Percentiles rank a stretch among this genome's conserved stretches.
These are phyloP conservation scores for Cichorium intybus DNA, from an alignment of 140 eudicot species.

Conservation along the genomic window DNA sequence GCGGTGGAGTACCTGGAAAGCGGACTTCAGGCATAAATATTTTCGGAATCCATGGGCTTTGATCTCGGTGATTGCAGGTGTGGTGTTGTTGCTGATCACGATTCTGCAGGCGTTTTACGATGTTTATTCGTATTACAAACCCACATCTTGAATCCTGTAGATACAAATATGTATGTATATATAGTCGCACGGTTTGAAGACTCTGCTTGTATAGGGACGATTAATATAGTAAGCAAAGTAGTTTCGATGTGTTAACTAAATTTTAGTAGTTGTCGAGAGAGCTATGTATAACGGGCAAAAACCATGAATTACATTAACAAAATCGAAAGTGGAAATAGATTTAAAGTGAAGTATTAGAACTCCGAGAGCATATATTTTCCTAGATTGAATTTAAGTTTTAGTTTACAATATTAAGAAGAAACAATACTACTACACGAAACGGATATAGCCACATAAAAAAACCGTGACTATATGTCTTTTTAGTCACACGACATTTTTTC, in stretches of 20 bases:
- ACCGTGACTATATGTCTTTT: too few relatives aligned
- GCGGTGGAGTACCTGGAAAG: conserved; percentile 72
- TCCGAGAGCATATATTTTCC: too few relatives aligned
- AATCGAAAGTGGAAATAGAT: conserved; percentile 7
- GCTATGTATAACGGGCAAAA: conserved; percentile 2
- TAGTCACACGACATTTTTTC: too few relatives aligned
- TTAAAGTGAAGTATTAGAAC: neutral
- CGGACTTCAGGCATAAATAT: conserved; percentile 57
- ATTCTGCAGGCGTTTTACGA: conserved; percentile 50
- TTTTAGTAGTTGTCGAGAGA: neutral
- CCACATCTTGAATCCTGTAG: conserved; percentile 20
- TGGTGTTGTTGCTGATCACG: conserved; percentile 48
- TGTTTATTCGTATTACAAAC: conserved; percentile 42
- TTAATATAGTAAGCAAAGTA: neutral
- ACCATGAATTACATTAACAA: conserved; percentile 12
- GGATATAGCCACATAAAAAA: too few relatives aligned
- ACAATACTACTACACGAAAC: too few relatives aligned
- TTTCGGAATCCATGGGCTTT: conserved; percentile 76
- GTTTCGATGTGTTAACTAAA: neutral
- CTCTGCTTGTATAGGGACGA: neutral
- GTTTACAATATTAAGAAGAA: too few relatives aligned
- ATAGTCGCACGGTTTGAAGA: too few relatives aligned
- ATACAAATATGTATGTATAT: neutral
- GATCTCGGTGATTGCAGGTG: conserved; percentile 63
- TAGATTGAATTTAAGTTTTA: too few relatives aligned